Conservation (phyloP, 345 rosid species). For the Microthlaspi erraticum region DNA sequence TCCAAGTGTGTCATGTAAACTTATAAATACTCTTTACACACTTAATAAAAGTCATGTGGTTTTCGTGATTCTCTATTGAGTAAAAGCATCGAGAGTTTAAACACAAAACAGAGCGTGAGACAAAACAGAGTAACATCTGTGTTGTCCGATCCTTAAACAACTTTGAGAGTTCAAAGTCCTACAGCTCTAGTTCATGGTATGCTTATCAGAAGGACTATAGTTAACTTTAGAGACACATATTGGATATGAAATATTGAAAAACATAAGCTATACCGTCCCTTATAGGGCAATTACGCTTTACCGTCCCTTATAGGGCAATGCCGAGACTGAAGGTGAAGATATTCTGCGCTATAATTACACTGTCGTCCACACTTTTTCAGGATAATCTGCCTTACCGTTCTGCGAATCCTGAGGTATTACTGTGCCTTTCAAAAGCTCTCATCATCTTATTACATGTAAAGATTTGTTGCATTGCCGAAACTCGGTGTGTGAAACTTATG, state of each 20-base stretch:
- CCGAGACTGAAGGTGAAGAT: conserved; percentile 58
- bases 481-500: background rate
- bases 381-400: conserved; percentile 71
- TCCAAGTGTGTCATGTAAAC: too few relatives aligned
- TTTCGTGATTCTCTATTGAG: too few relatives aligned
- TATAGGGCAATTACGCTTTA: conserved; percentile 16
- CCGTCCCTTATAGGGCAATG: conserved; percentile 74
- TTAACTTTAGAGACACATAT: background rate
- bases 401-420: conserved; percentile 55
- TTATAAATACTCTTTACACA: too few relatives aligned
- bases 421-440: conserved; percentile 21
- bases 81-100: too few relatives aligned
- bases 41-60: too few relatives aligned
- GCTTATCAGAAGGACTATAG: conserved; percentile 24
- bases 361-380: conserved; percentile 74
- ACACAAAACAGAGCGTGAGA: too few relatives aligned
- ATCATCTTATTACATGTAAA: conserved; percentile 7
- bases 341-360: conserved; percentile 59
- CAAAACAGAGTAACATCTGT: too few relatives aligned
- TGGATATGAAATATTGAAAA: conserved; percentile 9
- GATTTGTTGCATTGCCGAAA: background rate
- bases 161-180: too few relatives aligned
- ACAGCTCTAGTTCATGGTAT: conserved; percentile 72
- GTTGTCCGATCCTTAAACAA: too few relatives aligned
- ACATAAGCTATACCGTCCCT: background rate